These are phyloP conservation scores for Ceratocystis cacaofunesta DNA, from an alignment of 2,329 filamentous ascomycete species.

Conservation along the genomic window DNA sequence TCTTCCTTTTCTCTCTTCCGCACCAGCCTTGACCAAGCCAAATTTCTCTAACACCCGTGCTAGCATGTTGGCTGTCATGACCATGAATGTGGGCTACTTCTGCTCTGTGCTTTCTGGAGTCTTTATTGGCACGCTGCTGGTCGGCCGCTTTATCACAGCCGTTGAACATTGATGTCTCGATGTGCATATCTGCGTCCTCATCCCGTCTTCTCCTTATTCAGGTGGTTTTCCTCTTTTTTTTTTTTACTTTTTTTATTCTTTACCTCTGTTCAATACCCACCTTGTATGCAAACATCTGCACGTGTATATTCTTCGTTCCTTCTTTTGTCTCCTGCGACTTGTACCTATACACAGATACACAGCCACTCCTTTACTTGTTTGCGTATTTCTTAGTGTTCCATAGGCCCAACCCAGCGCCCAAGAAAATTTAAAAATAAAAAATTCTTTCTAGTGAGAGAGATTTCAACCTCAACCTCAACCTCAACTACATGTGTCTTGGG, in stretches of 20 bases:
- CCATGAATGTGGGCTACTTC: constrained; percentile 75
- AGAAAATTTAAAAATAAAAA: background rate
- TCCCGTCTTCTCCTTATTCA: background rate
- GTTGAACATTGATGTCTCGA: background rate
- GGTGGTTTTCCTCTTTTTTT: background rate
- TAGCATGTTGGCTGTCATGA: constrained; percentile 90
- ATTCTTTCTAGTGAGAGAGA: background rate
- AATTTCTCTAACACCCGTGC: constrained; percentile 10
- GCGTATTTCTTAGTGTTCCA: background rate
- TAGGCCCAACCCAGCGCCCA: no score
- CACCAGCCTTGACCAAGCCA: background rate
- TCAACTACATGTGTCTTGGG: background rate
- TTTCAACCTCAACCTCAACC: background rate
- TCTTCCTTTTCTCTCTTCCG: background rate
- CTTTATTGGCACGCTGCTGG: constrained; percentile 71
- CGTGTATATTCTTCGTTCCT: background rate
- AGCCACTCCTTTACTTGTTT: background rate
- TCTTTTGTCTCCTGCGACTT: background rate
- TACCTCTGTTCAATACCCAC: constrained; percentile 2
- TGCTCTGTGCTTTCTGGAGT: constrained; percentile 62
- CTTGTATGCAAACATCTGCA: background rate
- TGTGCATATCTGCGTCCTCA: background rate
- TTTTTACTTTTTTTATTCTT: background rate
- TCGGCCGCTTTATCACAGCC: constrained; percentile 48
- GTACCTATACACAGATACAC: background rate